Conservation (phyloP, 768 basidiomycete genomes). For the Grammothele lineata region DNA sequence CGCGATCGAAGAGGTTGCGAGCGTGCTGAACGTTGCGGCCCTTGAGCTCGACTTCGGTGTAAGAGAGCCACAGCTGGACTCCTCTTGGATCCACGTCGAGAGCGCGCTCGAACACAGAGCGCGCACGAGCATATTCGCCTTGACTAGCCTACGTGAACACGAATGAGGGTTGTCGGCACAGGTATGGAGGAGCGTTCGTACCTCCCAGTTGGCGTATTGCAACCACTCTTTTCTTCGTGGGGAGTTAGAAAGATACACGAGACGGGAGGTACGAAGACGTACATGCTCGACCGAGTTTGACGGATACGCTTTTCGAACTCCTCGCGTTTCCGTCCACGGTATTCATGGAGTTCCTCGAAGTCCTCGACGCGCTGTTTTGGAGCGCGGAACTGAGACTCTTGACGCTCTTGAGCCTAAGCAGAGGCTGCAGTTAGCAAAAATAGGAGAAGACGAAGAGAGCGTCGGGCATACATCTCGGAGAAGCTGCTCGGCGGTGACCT, state of each 20-base stretch:
- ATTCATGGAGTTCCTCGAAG: slow-evolving; percentile 87
- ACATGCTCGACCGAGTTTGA: slow-evolving; percentile 79
- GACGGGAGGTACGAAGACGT: slow-evolving; percentile 22
- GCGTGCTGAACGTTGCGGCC: slow-evolving; percentile 96
- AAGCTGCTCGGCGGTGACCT: slow-evolving; percentile 98
- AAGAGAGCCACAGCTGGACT: slow-evolving; percentile 89
- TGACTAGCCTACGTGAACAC: slow-evolving; percentile 69
- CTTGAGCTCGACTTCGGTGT: slow-evolving; percentile 97
- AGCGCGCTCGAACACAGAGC: slow-evolving; percentile 95
- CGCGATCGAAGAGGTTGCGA: slow-evolving; percentile 94
- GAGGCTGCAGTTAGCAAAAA: too few relatives aligned
- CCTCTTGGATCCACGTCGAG: slow-evolving; percentile 92
- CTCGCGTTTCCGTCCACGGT: slow-evolving; percentile 85
- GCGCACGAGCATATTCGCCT: slow-evolving; percentile 91
- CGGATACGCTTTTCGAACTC: slow-evolving; percentile 91
- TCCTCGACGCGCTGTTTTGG: slow-evolving; percentile 96
- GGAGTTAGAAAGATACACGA: not conserved
- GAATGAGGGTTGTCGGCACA: too few relatives aligned
- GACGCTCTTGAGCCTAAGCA: slow-evolving; percentile 95
- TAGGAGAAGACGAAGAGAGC: too few relatives aligned
- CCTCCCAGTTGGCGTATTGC: slow-evolving; percentile 85
- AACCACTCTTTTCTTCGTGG: slow-evolving; percentile 79
- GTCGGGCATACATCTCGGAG: slow-evolving; percentile 78
- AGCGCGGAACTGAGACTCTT: slow-evolving; percentile 87
- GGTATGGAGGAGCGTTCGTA: slow-evolving; percentile 28